Evolutionary conservation across 179 eudicot species (phyloP).

Genomic region (Silene noctiflora): DNA sequence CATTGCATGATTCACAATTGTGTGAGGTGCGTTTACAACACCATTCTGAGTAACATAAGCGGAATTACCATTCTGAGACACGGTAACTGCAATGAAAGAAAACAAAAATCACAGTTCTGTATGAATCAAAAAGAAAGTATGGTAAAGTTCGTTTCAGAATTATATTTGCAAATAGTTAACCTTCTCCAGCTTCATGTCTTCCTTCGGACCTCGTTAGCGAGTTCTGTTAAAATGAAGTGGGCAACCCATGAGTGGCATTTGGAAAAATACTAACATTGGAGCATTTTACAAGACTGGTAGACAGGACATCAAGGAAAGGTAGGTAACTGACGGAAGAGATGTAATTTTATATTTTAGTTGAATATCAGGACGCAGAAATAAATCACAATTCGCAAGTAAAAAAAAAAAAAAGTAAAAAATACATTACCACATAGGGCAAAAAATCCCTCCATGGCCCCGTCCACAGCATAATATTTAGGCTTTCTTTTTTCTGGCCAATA

Average conservation of each 20-base stretch:
- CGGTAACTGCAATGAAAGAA: constrained; percentile 43
- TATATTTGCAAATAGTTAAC: constrained; percentile 28
- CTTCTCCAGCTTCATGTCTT: constrained; percentile 64
- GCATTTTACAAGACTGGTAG: background rate
- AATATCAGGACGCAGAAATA: background rate
- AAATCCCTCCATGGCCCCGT: no score
- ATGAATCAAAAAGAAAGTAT: background rate
- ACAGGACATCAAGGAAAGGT: background rate
- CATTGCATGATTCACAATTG: constrained; percentile 60
- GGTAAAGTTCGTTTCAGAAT: constrained; percentile 14
- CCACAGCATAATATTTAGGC: no score
- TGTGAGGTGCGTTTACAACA: constrained; percentile 41
- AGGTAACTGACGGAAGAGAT: background rate
- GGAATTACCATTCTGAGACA: constrained; percentile 66
- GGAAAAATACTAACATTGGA: background rate
- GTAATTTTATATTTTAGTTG: background rate
- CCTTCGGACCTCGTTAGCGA: constrained; percentile 57
- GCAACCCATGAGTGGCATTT: background rate
- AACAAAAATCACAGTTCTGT: constrained; percentile 5
- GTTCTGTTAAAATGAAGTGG: constrained; percentile 46
- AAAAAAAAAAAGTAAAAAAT: background rate
- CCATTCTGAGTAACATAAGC: constrained; percentile 65
- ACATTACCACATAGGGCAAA: no score
- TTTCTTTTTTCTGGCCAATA: no score
- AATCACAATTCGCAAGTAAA: background rate